Evolutionary conservation across 2,329 filamentous ascomycete species (phyloP), one percentile per base, ranked within the genome.

Genomic region (Colletotrichum tropicicola): DNA sequence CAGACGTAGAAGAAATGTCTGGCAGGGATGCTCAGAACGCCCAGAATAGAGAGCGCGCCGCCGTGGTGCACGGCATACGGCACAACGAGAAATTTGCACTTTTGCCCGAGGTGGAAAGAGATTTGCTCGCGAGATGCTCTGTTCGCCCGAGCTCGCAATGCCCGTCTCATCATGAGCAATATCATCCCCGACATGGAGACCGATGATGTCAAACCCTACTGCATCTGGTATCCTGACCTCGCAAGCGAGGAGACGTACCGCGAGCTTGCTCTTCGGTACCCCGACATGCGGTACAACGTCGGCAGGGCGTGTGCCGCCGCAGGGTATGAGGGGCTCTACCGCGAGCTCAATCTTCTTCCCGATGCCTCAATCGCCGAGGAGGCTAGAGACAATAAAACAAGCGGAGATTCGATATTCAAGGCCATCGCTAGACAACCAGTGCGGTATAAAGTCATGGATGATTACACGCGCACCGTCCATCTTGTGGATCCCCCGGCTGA

Each of bases 311-410:
- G 79, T 65, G 80, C 79, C 6, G 77, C 73, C 1, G 80, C 73
- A 2, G 77, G 77, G 2, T 80, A 80, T 44, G 58, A 52, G 6
- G 65, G 70, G 7, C 70, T 82, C 2, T 81, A 77, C 58, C 30
- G 65, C 1, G 76, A 80, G 55, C 73, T 81, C 3, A 66, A 77
- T 49, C 58, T 79, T 7, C 69, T 81, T 1, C 78, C 80, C 1
- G 79, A 81, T 30, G 71, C 75, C 6, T 71, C 73, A 32, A 74
- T 82, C 27, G 78, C 79, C 0, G 80, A 80, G 55, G 79, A 82
- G 63, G 78, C 79, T 7, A 70, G 75, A 6, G 76, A 80, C 15
- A 72, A 21, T 21, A 0, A n/a, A 2, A 6, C 45, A 15, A 59
- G 68, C 5, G 68, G 67, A 3, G 25, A 51, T 6, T 58, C 47